Evolutionary conservation across 2,329 filamentous ascomycete genomes (phyloP), one percentile per base, ranked within the genome.

Genomic region (Ophiosphaerella korrae): DNA sequence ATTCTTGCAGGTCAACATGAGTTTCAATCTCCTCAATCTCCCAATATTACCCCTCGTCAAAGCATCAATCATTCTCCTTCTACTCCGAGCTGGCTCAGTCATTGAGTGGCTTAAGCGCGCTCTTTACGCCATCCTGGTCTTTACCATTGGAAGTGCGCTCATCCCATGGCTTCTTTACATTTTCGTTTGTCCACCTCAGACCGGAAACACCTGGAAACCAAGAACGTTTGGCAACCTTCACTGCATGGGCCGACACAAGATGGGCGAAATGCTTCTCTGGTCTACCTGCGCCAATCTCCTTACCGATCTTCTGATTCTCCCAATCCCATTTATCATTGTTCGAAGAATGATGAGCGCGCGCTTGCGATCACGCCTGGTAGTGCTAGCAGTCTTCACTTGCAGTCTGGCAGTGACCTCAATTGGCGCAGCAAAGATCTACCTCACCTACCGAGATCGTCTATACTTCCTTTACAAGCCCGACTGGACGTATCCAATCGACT

Each of bases 401-500:
- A 74, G 71, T 64, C 56, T 75, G 60, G 72, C 67, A 68, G 73
- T 75, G 6, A 74, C 73, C 36, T 68, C 49, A 12, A 74, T 75
- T 33, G 72, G 73, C 40, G 73, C 66, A 8, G 72, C 70, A 18
- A 75, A 75, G 53, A 74, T 75, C 31, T 74, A 74, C 48, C 63
- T 74, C 7, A 69, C 71, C 2, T 75, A 75, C 52, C 71, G 70
- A 45, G 73, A 75, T 57, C 72, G 73, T 13, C 70, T 75, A 11
- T 75, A 64, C 53, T 61, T 55, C 2, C 53, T 68, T 6, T 71
- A 68, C 52, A 63, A 69, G 12, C 62, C 69, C 5, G 73, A 75
- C 53, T 75, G 73, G 73, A 75, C 73, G n/a, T 75, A 73, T 42
- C 67, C 68, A 7, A 75, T 75, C 52, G 70, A 74, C 55, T 75